A percentile compares a stretch with the other conserved stretches of the same genome.
These are phyloP conservation scores for Alternaria burnsii DNA, from an alignment of 2,329 filamentous ascomycete species.

Conservation along the genomic window DNA sequence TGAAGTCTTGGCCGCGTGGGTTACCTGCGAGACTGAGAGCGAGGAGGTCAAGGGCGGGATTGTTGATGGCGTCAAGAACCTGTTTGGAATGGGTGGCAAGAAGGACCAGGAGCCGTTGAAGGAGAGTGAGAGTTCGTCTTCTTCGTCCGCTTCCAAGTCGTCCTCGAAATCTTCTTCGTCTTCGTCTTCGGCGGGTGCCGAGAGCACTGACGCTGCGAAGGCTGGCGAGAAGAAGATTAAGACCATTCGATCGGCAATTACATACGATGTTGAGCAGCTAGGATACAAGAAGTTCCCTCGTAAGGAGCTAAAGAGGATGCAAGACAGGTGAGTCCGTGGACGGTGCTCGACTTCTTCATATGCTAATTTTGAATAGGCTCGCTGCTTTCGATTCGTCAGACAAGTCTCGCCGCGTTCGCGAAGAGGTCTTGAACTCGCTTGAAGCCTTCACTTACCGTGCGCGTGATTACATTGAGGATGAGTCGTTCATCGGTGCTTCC, in stretches of 20 bases:
- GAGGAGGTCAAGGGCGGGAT: conserved; percentile 78
- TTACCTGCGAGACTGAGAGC: conserved; percentile 84
- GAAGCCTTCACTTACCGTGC: conserved; percentile 91
- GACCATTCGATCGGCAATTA: conserved; percentile 62
- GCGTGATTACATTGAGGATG: conserved; percentile 81
- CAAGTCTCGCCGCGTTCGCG: conserved; percentile 74
- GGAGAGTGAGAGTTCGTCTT: conserved; percentile 56
- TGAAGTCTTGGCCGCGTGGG: conserved; percentile 75
- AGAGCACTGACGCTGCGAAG: conserved; percentile 60
- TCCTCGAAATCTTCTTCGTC: conserved; percentile 56
- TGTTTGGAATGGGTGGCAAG: conserved; percentile 92
- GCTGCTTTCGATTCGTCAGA: conserved; percentile 88
- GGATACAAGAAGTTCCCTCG: conserved; percentile 66
- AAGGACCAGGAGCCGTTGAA: conserved; percentile 79
- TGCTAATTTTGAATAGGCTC: conserved; percentile 62
- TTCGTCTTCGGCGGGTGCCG: conserved; percentile 55
- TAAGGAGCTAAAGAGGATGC: conserved; percentile 67
- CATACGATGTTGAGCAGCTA: conserved; percentile 55
- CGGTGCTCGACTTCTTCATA: background rate
- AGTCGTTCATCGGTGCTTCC: conserved; percentile 75
- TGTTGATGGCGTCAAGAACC: conserved; percentile 93
- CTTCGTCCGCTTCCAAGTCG: conserved; percentile 55
- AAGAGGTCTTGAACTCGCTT: conserved; percentile 91
- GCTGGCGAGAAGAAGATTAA: conserved; percentile 59
- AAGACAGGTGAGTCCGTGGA: conserved; percentile 59